Evolutionary conservation across 176 grass and related monocot species (phyloP), one percentile per base, ranked within the genome.

Genomic region (Lolium multiflorum): DNA sequence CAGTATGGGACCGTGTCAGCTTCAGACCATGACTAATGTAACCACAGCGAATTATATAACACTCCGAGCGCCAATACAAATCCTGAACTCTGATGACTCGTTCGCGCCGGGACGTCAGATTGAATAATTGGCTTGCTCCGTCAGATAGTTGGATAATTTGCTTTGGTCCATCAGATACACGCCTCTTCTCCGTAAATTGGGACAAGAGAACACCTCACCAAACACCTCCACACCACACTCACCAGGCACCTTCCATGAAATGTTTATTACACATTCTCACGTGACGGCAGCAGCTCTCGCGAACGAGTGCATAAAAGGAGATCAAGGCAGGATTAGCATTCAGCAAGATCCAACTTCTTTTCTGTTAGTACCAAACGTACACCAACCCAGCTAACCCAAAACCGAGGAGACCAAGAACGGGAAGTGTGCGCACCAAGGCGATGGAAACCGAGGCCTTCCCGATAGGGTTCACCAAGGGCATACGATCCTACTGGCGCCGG

Each of bases 381-480:
- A 41, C 58, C 72, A 50, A 21, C 25, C 28, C 8, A 52, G 41
- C 41, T 7, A 5, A 43, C 4, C 17, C 54, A 24, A 52, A 14
- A 37, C 44, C 22, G 17, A 18, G n/a, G 26, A 22, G 51, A 22
- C 59, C 49, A 74, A 58, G 35, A n/a, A 43, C 35, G 12, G 59
- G 86, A 46, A 74, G 15, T 58, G 4, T 4, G 77, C 25, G 56
- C 37, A 41, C 18, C 28, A 24, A 10, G 8, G 26, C 52, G 14
- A 91, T 88, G 89, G 93, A 89, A 84, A 48, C 58, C 46, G 91
- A 87, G 77, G 88, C 86, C 61, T 92, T 93, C 79, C 95, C 83
- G 51, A 92, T 88, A 39, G 86, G 79, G 25, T 94, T 97, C 87
- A 95, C 93, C 1, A 91, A 78, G 69, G 95, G 91, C 85, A 93